Percentiles rank a stretch among this genome's conserved stretches.
phyloP scores from a whole-genome alignment of 768 basidiomycete species.

The Pleurotus ostreatus region DNA sequence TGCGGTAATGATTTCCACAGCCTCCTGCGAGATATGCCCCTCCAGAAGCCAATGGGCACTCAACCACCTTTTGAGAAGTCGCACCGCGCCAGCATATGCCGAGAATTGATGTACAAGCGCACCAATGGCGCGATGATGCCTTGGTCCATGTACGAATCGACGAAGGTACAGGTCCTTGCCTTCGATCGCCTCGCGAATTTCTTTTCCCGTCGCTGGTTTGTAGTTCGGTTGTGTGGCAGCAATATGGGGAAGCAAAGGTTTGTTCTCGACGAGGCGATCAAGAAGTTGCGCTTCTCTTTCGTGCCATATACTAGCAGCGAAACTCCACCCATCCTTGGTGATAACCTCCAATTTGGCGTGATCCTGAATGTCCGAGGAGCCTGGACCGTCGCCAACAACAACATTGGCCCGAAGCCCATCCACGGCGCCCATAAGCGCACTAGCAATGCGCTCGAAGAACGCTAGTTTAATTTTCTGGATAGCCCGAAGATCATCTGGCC shows the following conservation, averaged over 20 bases:
- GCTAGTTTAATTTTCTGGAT: slow-evolving; percentile 95
- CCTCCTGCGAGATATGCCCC: slow-evolving; percentile 70
- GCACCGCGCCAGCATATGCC: slow-evolving; percentile 80
- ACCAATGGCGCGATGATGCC: slow-evolving; percentile 82
- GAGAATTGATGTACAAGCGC: slow-evolving; percentile 74
- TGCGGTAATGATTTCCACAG: slow-evolving; percentile 83
- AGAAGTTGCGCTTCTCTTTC: slow-evolving; percentile 81
- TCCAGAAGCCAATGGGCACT: slow-evolving; percentile 84
- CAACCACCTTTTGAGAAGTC: slow-evolving; percentile 92
- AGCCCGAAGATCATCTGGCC: slow-evolving; percentile 92
- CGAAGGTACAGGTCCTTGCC: slow-evolving; percentile 58
- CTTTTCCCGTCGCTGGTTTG: slow-evolving; percentile 36
- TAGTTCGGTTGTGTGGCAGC: slow-evolving; percentile 19
- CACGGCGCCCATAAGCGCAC: slow-evolving; percentile 50
- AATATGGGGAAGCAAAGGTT: slow-evolving; percentile 35
- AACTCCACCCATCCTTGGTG: slow-evolving; percentile 83
- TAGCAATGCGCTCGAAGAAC: slow-evolving; percentile 79
- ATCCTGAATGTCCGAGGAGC: slow-evolving; percentile 59
- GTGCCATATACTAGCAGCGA: slow-evolving; percentile 80
- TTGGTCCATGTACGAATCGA: slow-evolving; percentile 76
- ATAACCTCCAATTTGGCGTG: slow-evolving; percentile 71
- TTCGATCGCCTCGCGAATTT: slow-evolving; percentile 51
- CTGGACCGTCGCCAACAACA: slow-evolving; percentile 47
- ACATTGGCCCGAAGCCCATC: slow-evolving; percentile 53
- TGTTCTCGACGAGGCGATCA: slow-evolving; percentile 58